A percentile compares a stretch with the other conserved stretches of the same genome.
phyloP scores from a whole-genome alignment of 1,284 basidiomycete species.

The Agaricales sp. region DNA sequence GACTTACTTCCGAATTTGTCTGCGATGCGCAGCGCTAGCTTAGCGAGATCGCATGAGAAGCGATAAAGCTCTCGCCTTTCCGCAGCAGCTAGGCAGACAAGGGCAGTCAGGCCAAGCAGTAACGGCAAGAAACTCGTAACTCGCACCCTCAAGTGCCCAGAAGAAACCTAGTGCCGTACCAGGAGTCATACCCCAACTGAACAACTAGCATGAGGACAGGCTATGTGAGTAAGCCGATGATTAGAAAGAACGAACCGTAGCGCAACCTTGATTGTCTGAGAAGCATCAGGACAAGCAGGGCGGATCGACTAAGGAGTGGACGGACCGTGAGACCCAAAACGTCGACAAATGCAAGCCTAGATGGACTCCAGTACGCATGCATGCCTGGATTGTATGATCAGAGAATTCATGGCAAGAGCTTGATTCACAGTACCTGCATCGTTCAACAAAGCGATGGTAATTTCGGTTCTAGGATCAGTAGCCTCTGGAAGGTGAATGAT shows the following conservation, averaged over 20 bases:
- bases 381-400: constrained; percentile 28
- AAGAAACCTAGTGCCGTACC: constrained; percentile 61
- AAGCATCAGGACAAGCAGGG: constrained; percentile 3
- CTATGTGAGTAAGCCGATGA: constrained; percentile 1
- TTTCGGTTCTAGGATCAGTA: constrained; percentile 43
- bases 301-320: constrained; percentile 7
- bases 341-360: constrained; percentile 43
- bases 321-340: constrained; percentile 55
- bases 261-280: constrained; percentile 53
- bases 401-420: constrained; percentile 2
- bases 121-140: neutral
- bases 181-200: constrained; percentile 53
- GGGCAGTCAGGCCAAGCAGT: constrained; percentile 5
- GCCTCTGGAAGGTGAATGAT: constrained; percentile 52
- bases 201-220: constrained; percentile 5
- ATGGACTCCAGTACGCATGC: constrained; percentile 59
- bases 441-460: constrained; percentile 53
- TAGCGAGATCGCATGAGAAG: constrained; percentile 58
- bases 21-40: constrained; percentile 51
- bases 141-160: constrained; percentile 52
- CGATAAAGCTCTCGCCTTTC: constrained; percentile 51
- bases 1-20: constrained; percentile 51
- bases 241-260: constrained; percentile 30
- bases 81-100: constrained; percentile 32
- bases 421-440: constrained; percentile 40